These are phyloP conservation scores for Aspergillus uvarum DNA, from an alignment of 2,329 filamentous ascomycete genomes.

Conservation along the genomic window DNA sequence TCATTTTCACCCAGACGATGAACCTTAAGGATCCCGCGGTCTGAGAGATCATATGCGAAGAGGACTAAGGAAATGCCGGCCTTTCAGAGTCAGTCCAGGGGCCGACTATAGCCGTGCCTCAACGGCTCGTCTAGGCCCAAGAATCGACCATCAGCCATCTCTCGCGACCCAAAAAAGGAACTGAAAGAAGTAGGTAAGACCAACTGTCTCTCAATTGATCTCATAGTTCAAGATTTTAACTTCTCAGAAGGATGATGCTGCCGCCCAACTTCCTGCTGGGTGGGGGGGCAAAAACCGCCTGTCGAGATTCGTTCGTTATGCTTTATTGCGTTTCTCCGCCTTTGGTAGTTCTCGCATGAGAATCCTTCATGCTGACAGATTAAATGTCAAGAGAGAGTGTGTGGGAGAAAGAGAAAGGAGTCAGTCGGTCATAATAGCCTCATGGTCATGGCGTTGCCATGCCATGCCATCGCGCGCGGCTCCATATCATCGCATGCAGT, in stretches of 20 bases:
- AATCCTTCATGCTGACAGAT: not conserved
- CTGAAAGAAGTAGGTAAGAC: not conserved
- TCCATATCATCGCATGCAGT: not conserved
- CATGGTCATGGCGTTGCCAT: conserved; percentile 1
- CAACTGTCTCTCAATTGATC: not conserved
- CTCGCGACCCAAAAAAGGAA: not conserved
- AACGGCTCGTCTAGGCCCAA: not conserved
- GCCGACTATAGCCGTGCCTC: not conserved
- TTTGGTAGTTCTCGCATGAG: not conserved
- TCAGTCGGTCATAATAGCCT: conserved; percentile 1
- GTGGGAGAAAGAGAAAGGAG: not conserved
- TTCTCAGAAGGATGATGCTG: not conserved
- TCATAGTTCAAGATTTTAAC: not conserved
- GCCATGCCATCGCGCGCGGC: not conserved
- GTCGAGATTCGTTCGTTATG: not conserved
- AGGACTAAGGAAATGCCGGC: not conserved
- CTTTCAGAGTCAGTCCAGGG: not conserved
- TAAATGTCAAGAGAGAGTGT: not conserved
- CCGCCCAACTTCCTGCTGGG: not conserved
- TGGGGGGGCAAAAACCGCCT: not conserved
- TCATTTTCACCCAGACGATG: not conserved
- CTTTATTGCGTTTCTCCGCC: not conserved
- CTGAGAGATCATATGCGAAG: not conserved
- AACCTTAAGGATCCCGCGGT: not conserved
- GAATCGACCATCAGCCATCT: not conserved